Evolutionary conservation across 2,329 filamentous ascomycete species (phyloP).

Genomic region (Xenosphaeropsis pyriputrescens): DNA sequence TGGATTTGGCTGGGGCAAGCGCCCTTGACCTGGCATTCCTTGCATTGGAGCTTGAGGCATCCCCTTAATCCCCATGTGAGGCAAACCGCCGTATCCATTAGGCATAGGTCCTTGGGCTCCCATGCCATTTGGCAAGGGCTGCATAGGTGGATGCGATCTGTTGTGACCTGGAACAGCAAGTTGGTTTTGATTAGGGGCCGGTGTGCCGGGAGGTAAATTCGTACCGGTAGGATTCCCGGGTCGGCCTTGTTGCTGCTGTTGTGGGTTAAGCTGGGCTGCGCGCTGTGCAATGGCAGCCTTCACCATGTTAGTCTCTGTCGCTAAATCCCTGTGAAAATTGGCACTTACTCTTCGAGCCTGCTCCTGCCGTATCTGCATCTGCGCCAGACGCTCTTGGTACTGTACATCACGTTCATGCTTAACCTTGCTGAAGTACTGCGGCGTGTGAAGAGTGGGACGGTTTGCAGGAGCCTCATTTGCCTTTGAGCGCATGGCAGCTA

Average conservation of each 20-base stretch:
- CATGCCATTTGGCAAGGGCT: constrained; percentile 36
- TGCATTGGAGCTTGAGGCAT: constrained; percentile 60
- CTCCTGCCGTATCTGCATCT: constrained; percentile 22
- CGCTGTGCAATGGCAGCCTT: background rate
- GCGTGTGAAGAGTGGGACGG: constrained; percentile 51
- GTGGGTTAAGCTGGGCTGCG: background rate
- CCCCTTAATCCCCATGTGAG: constrained; percentile 42
- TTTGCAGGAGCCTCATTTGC: constrained; percentile 46
- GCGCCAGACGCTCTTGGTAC: constrained; percentile 42
- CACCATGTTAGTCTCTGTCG: too few species aligned
- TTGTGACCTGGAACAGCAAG: constrained; percentile 21
- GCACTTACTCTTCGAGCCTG: constrained; percentile 36
- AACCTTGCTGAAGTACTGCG: constrained; percentile 78
- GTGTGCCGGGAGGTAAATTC: constrained; percentile 5
- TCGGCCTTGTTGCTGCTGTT: constrained; percentile 1
- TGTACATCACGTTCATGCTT: constrained; percentile 75
- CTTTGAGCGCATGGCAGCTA: constrained; percentile 65
- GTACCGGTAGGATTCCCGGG: constrained; percentile 7
- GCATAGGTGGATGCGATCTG: constrained; percentile 36
- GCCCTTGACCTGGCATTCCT: constrained; percentile 35
- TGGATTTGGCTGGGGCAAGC: constrained; percentile 38
- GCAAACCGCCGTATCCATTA: constrained; percentile 12
- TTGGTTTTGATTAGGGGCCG: constrained; percentile 5
- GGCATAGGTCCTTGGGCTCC: constrained; percentile 8
- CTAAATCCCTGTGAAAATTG: constrained; percentile 3